Evolutionary conservation across 495 filamentous ascomycete genomes (phyloP).

Genomic region (Tuber microsphaerosporum): DNA sequence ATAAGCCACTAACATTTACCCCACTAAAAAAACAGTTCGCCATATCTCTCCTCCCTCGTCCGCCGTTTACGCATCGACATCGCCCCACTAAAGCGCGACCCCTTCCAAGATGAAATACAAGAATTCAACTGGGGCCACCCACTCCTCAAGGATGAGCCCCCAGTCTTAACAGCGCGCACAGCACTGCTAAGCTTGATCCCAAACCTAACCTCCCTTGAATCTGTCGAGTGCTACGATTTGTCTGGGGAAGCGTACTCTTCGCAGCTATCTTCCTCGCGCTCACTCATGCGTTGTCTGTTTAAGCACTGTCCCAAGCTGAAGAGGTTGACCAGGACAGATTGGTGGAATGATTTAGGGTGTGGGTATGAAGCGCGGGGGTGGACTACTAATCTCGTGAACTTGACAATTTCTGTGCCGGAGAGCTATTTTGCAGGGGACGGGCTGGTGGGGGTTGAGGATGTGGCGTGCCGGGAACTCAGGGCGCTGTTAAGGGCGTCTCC

Average conservation of each 20-base stretch:
- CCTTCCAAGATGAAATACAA: constrained; percentile 27
- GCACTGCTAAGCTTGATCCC: constrained; percentile 31
- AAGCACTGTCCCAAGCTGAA: constrained; percentile 18
- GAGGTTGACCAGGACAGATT: constrained; percentile 30
- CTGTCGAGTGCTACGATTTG: constrained; percentile 32
- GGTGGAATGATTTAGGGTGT: constrained; percentile 33
- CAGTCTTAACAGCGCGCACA: constrained; percentile 27
- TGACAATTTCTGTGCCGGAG: constrained; percentile 32
- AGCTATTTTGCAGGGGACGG: constrained; percentile 29
- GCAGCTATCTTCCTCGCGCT: constrained; percentile 21
- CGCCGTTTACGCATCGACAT: constrained; percentile 32
- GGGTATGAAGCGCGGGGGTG: constrained; percentile 8
- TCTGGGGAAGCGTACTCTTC: constrained; percentile 27
- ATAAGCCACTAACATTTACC: background rate
- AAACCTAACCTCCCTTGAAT: constrained; percentile 20
- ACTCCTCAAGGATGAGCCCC: constrained; percentile 25
- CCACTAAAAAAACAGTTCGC: constrained; percentile 16
- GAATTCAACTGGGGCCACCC: constrained; percentile 35
- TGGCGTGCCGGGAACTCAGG: constrained; percentile 25
- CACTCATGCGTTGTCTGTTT: constrained; percentile 30
- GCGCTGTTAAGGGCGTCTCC: constrained; percentile 25
- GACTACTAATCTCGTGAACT: constrained; percentile 20
- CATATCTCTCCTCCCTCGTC: constrained; percentile 26
- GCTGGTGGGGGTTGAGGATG: constrained; percentile 29
- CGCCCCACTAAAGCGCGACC: constrained; percentile 18